Conservation (phyloP, 2,329 filamentous ascomycete genomes). For the Hypomyces rosellus region DNA sequence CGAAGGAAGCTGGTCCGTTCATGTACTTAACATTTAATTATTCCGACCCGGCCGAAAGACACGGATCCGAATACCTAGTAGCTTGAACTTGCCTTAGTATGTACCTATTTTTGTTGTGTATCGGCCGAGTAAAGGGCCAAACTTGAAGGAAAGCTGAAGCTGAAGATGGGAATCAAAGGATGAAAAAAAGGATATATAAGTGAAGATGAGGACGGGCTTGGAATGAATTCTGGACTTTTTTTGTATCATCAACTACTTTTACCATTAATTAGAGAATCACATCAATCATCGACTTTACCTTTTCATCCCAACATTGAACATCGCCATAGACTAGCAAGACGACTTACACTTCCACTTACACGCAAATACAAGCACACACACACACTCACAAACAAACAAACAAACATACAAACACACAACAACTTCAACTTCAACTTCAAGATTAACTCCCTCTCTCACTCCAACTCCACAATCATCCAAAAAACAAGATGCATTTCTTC, state of each 20-base stretch:
- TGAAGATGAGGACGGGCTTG: background rate
- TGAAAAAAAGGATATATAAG: background rate
- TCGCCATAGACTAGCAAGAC: background rate
- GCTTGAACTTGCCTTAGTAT: too few species aligned
- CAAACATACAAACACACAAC: too few species aligned
- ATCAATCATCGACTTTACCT: too few species aligned
- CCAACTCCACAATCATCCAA: background rate
- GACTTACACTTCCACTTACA: background rate
- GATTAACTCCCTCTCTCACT: too few species aligned
- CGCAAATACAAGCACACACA: too few species aligned
- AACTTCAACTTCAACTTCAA: too few species aligned
- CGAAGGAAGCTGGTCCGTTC: too few species aligned
- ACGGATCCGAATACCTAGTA: conserved; percentile 14
- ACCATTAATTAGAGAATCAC: too few species aligned
- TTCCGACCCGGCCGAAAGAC: background rate
- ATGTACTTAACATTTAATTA: background rate
- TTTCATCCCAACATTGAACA: too few species aligned
- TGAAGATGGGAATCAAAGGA: background rate
- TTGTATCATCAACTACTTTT: too few species aligned
- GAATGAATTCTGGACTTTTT: background rate
- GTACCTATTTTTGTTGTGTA: conserved; percentile 1
- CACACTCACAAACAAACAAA: too few species aligned
- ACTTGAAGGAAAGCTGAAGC: background rate
- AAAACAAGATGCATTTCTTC: conserved; percentile 41
- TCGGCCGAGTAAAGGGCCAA: conserved; percentile 19